A percentile compares a stretch with the other conserved stretches of the same genome.
phyloP scores from a whole-genome alignment of 352 stramenopile species.

The Pythium periplocum region DNA sequence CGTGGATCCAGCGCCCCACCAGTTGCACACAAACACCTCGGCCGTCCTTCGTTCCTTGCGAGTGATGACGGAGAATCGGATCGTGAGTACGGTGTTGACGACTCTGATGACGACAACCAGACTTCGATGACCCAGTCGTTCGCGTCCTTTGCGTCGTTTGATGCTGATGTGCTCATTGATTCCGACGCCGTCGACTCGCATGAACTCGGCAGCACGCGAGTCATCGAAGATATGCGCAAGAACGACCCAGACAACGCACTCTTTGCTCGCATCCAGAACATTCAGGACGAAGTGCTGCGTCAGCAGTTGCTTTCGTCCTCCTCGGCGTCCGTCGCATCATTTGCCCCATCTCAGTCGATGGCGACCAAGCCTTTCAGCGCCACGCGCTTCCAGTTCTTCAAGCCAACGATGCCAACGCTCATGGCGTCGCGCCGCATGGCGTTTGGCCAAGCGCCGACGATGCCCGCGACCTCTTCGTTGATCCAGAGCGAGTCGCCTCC shows the following conservation, averaged over 20 bases:
- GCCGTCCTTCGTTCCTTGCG: no score
- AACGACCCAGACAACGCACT: slow-evolving; percentile 8
- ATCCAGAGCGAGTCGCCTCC: no score
- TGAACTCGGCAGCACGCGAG: slow-evolving; percentile 5
- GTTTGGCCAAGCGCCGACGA: no score
- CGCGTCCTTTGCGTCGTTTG: slow-evolving; percentile 17
- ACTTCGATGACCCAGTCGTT: slow-evolving; percentile 5
- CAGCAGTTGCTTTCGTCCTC: slow-evolving; percentile 11
- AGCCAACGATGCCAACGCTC: no score
- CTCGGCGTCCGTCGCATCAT: slow-evolving; percentile 7
- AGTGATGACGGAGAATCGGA: no score
- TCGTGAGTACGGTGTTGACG: neutral
- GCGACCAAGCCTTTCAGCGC: no score
- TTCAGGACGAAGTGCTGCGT: slow-evolving; percentile 16
- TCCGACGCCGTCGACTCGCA: slow-evolving; percentile 8
- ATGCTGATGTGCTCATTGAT: slow-evolving; percentile 16
- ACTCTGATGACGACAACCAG: slow-evolving; percentile 6
- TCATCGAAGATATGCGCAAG: slow-evolving; percentile 7
- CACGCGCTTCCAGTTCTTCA: no score
- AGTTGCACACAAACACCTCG: no score
- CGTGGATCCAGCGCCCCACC: no score
- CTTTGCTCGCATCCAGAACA: slow-evolving; percentile 16
- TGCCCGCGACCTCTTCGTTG: no score
- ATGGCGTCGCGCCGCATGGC: no score
- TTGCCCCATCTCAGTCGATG: no score